Evolutionary conservation across 106 monocot genomes (phyloP), one percentile per base, ranked within the genome.

Genomic region (Platanthera zijinensis): DNA sequence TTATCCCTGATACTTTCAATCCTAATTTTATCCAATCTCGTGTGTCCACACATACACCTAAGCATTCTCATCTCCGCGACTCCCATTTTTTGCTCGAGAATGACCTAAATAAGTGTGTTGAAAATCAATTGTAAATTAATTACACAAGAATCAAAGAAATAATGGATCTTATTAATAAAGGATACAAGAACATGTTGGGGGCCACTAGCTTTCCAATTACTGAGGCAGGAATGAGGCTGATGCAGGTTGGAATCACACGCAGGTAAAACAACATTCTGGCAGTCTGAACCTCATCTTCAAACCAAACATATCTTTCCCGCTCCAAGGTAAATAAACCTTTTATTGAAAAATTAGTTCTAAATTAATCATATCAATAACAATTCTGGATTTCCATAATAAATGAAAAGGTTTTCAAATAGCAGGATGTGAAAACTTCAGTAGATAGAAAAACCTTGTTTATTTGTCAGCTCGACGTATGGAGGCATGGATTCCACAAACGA

Each of bases 131-230:
- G n/a, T n/a, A n/a, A n/a, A n/a, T n/a, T n/a, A n/a, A n/a, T n/a
- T n/a, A n/a, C 48, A 72, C 9, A 22, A 66, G 28, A 32, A 10
- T 32, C 12, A 11, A 66, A 66, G 51, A 72, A 10, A 4, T 3
- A 22, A 10, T 72, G 49, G 51, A 51, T 7, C 17, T 14, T 25
- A 48, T 71, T 56, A 56, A 57, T 71, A 66, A 86, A 94, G 97
- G 97, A 97, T 97, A 97, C 97, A 97, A 81, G 85, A 94, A 97
- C 89, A 97, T 89, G 4, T 74, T 85, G 57, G 97, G 86, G 39
- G 86, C 91, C 51, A 89, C 78, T 56, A 77, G 75, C 28, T 94
- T 81, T 48, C 76, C 83, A 81, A 97, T 88, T 50, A 89, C 8
- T 48, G 79, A 78, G 74, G 81, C 76, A 32, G 89, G 83, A 78